Evolutionary conservation across 495 filamentous ascomycete species (phyloP), one percentile per base, ranked within the genome.

Genomic region (Cercophora sp.): DNA sequence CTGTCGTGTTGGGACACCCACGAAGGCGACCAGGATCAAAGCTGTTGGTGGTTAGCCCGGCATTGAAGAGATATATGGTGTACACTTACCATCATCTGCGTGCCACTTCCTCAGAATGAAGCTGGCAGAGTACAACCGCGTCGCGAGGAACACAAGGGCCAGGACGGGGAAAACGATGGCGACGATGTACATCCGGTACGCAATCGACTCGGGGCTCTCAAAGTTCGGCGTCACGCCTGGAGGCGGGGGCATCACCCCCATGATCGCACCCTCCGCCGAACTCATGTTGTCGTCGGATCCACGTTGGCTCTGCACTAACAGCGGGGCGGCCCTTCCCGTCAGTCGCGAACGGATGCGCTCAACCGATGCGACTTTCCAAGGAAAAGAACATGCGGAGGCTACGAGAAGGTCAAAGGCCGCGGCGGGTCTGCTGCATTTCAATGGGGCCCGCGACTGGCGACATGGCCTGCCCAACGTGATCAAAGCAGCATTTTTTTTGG

Each of bases 181-280:
- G 8, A 54, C 54, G 11, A 62, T 29, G 27, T 45, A 39, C 24
- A 64, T 29, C 6, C 47, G 58, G 31, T 55, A 48, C 3, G 52
- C 59, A 19, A 54, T 58, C 13, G 46, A 58, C 26, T 62, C 58
- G 16, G 59, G 62, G 54, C 63, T 46, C 4, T 37, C 57, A 39
- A 65, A 61, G 32, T 67, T 63, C n/a, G 64, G 52, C 25, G 40
- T 62, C 16, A 60, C 52, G 19, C 60, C 63, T 15, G 41, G 35
- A 16, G 65, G 60, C 6, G 51, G 22, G 10, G 42, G 42, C 42
- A 45, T 24, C 42, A 45, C 15, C 20, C 42, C 42, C 42, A 45
- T 45, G 24, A 45, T 27, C 20, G 22, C 42, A 29, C 29, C 42
- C 42, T 45, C 42, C 11, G 22, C n/a, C n/a, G n/a, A n/a, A n/a